Base-by-base conservation (phyloP, 805 yeast species). In the Zygosaccharomyces lentus region DNA sequence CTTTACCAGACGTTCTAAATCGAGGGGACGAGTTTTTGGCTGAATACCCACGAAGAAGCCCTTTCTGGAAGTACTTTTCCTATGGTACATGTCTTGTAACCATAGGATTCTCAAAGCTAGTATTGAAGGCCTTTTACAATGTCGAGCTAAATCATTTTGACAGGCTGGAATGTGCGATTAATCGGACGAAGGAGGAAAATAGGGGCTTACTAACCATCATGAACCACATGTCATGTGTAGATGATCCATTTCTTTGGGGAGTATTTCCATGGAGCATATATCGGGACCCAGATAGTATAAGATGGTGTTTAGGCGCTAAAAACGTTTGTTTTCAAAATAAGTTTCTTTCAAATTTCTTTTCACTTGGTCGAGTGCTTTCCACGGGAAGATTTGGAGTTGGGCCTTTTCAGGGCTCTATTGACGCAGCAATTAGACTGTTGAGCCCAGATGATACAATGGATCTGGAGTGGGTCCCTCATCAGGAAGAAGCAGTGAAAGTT, bases 251-350 rank as follows among this genome's bases (percentile, higher is more conserved):
- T 29, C 69, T 87, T 36, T 91, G 95, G 87, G 96, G 95, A 0
- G 77, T 84, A 29, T 71, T 90, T 47, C 96, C 97, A 0, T 75
- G 82, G 77, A 72, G 79, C 31, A 78, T 77, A 54, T 84, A 78
- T 54, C 65, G 70, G 10, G 77, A 80, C 46, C 68, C 85, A 13
- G 84, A 81, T 51, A 75, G 78, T 43, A 78, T 88, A 44, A 74
- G 99, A 58, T 91, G 98, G 98, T 90, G 96, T 4, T 72, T 93
- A 45, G 99, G 95, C 0, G 99, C 99, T 9, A 79, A 83, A 41
- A 90, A 93, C 62, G 78, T 91, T 32, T 91, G 98, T 62, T 91
- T 93, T 66, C 76, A 80, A 19, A 77, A 70, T 49, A 66, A 65
- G 21, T 55, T 72, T 2, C 62, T 76, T 2, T 65, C 80, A 7